A percentile compares a stretch with the other conserved stretches of the same genome.
Evolutionary conservation across 2,329 filamentous ascomycete species (phyloP).

Genomic region (Exserohilum turcica): DNA sequence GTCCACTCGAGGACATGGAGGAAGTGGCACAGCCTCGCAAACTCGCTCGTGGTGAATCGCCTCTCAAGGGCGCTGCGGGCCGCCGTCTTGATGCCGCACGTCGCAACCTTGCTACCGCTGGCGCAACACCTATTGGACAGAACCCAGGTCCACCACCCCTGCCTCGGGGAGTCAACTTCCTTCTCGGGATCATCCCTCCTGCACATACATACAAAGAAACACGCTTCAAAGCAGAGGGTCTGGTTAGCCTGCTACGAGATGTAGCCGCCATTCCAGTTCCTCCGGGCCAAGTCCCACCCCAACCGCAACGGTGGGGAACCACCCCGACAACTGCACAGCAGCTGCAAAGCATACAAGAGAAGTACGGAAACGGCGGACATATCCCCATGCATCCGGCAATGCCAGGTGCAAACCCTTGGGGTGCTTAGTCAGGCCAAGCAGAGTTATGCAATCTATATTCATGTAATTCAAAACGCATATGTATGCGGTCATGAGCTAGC

Average conservation of each 20-base stretch:
- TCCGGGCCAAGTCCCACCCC: constrained; percentile 10
- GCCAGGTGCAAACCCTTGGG: constrained; percentile 12
- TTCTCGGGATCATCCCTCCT: constrained; percentile 74
- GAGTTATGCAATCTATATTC: not conserved
- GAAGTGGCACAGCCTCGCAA: constrained; percentile 81
- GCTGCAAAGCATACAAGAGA: constrained; percentile 39
- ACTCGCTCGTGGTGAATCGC: constrained; percentile 85
- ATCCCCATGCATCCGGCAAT: constrained; percentile 10
- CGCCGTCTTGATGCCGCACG: constrained; percentile 80
- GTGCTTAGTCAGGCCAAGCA: not conserved
- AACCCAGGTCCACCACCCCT: constrained; percentile 64
- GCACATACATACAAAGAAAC: constrained; percentile 73
- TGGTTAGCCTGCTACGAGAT: constrained; percentile 75
- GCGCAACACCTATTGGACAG: constrained; percentile 34
- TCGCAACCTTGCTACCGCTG: constrained; percentile 47
- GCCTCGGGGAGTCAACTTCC: constrained; percentile 63
- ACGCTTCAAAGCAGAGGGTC: constrained; percentile 69
- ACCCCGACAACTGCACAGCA: constrained; percentile 36
- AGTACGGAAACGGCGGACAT: constrained; percentile 30
- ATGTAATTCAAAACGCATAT: not conserved
- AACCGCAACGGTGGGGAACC: constrained; percentile 33
- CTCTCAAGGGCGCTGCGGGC: constrained; percentile 87
- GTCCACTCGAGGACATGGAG: constrained; percentile 65
- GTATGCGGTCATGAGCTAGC: too few relatives aligned
- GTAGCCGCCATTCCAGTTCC: constrained; percentile 28